A percentile compares a stretch with the other conserved stretches of the same genome.
phyloP scores from a whole-genome alignment of 805 yeast species.

The Ogataea naganishii region DNA sequence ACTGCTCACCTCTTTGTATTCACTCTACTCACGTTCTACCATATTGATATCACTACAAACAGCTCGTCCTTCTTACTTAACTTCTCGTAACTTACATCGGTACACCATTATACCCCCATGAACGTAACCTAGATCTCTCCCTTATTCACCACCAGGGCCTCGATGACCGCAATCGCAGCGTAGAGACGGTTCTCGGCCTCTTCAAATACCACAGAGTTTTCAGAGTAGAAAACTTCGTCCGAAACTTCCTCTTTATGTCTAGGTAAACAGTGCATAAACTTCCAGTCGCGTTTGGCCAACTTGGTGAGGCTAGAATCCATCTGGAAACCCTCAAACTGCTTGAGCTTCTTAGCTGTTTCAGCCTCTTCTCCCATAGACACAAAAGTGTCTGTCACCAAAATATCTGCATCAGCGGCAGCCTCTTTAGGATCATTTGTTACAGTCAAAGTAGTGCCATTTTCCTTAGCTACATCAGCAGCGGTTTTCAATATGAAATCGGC shows the following conservation, averaged over 20 bases:
- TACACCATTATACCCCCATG: too few species aligned
- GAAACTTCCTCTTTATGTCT: conserved; percentile 91
- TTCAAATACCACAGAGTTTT: conserved; percentile 77
- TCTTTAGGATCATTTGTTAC: conserved; percentile 63
- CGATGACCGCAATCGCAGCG: conserved; percentile 92
- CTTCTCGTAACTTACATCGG: too few species aligned
- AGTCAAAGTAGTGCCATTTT: conserved; percentile 44
- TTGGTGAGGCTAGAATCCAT: conserved; percentile 59
- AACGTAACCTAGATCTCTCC: too few species aligned
- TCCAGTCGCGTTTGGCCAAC: conserved; percentile 59
- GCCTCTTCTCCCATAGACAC: conserved; percentile 96
- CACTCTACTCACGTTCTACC: too few species aligned
- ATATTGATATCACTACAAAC: too few species aligned
- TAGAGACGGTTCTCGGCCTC: conserved; percentile 96
- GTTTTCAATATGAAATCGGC: conserved; percentile 41
- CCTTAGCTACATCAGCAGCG: conserved; percentile 45
- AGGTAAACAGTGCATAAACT: conserved; percentile 97
- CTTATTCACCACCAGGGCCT: conserved; percentile 79
- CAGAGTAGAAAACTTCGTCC: conserved; percentile 86
- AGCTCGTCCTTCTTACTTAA: too few species aligned
- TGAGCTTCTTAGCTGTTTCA: conserved; percentile 60
- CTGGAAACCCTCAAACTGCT: conserved; percentile 83
- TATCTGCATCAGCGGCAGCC: conserved; percentile 68
- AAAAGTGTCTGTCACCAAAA: conserved; percentile 94
- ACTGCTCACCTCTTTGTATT: too few species aligned